These are phyloP conservation scores for Cerioporus squamosus DNA, from an alignment of 1,284 basidiomycete species.

Conservation along the genomic window DNA sequence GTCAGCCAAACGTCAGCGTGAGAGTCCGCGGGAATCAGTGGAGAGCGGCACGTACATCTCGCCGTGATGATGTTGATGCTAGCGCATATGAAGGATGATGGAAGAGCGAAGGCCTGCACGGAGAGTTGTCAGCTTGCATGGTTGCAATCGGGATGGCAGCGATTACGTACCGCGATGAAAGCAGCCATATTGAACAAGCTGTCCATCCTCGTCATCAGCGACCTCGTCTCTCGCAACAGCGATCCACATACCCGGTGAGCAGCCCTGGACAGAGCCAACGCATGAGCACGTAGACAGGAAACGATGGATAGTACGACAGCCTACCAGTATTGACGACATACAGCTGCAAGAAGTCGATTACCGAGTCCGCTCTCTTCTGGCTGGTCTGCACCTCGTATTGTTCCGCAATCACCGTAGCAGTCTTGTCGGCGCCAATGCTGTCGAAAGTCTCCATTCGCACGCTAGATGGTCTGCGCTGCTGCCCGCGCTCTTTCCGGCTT, in stretches of 20 bases:
- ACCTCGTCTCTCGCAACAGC: not conserved
- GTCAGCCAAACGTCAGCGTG: too few relatives aligned
- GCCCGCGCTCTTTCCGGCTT: not conserved
- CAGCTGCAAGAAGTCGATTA: conserved; percentile 1
- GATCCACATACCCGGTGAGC: not conserved
- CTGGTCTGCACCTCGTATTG: too few relatives aligned
- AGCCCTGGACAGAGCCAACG: not conserved
- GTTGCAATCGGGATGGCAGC: not conserved
- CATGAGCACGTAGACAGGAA: too few relatives aligned
- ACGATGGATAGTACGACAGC: not conserved
- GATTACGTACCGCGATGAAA: not conserved
- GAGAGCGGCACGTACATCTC: not conserved
- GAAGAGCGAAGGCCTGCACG: not conserved
- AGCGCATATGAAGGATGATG: not conserved
- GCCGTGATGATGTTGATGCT: conserved; percentile 7
- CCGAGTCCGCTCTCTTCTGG: not conserved
- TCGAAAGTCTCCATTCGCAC: not conserved
- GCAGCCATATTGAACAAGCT: conserved; percentile 5
- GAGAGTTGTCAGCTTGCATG: not conserved
- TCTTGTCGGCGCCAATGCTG: not conserved
- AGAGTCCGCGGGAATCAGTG: not conserved
- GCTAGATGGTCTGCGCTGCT: not conserved
- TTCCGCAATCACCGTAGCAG: too few relatives aligned
- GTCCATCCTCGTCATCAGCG: not conserved
- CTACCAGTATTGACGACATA: conserved; percentile 7